Base-by-base conservation (phyloP, 75 land plant genomes). In the Adiantum capillusveneris region DNA sequence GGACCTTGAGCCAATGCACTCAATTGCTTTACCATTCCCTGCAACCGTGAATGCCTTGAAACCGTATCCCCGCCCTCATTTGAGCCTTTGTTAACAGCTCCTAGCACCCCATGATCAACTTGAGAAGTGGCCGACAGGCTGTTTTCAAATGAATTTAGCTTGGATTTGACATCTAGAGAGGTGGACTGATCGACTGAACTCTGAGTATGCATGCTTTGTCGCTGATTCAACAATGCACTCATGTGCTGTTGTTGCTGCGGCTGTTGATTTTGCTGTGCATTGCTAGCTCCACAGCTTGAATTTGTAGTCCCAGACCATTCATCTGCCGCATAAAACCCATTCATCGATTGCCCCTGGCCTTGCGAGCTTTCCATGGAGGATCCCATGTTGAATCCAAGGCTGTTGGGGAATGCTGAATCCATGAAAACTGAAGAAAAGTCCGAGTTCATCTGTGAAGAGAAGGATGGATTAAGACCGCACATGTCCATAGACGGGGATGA, bases 301-400 rank as follows among this genome's bases (percentile, higher is more conserved):
- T 61, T 74, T 31, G 77, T 63, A 37, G 75, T 74, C 26, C 75
- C 77, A 22, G 77, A 74, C 77, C 77, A 74, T 59, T 74, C 77
- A 52, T 74, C 77, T 17, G 76, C 73, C 31, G 77, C 67, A 42
- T 71, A 36, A 31, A 64, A 24, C 30, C 39, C 43, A 42, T 53
- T 75, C 39, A 57, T 70, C 30, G 57, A 31, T 24, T 59, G 57
- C 5, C 57, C 46, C 29, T 69, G 72, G 21, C 66, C 41, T 11
- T 44, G 72, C 13, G 58, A 41, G 16, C 31, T 48, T 19, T 57
- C 54, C n/a, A 49, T 36, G 14, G 73, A 58, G 3, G 73, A 64
- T 25, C 72, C 75, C 43, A 68, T 44, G 31, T 43, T 69, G 29
- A 57, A 30, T 19, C 68, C 71, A 31, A 72, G 58, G 11, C 72